phyloP scores from a whole-genome alignment of 2,329 filamentous ascomycete genomes.

The Furcasterigmium sp. region DNA sequence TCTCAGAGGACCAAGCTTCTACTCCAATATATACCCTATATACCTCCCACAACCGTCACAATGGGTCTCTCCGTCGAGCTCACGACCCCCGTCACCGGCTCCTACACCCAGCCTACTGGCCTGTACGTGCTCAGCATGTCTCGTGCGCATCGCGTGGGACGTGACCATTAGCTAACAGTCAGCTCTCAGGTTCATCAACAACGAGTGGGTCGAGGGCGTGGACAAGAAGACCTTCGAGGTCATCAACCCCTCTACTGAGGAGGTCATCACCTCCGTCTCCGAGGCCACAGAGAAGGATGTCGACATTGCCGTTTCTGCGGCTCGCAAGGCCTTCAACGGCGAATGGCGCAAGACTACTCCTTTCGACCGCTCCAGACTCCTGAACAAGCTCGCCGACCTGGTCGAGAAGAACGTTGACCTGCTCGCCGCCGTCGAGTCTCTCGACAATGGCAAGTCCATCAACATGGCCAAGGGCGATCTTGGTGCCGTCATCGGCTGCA shows the following conservation, averaged over 20 bases:
- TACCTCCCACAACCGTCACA: constrained; percentile 15
- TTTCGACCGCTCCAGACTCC: constrained; percentile 60
- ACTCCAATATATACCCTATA: constrained; percentile 14
- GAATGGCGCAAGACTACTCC: constrained; percentile 65
- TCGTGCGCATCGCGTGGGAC: neutral
- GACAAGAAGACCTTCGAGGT: constrained; percentile 91
- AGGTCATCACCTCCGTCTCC: constrained; percentile 75
- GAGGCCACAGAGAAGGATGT: constrained; percentile 87
- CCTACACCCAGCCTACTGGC: constrained; percentile 55
- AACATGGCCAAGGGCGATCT: constrained; percentile 73
- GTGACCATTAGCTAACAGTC: constrained; percentile 14
- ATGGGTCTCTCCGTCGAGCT: constrained; percentile 54
- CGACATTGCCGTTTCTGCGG: constrained; percentile 75
- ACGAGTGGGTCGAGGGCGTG: constrained; percentile 77
- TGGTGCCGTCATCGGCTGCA: constrained; percentile 57
- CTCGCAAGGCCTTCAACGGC: constrained; percentile 79
- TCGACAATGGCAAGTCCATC: constrained; percentile 85
- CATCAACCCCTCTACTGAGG: constrained; percentile 82
- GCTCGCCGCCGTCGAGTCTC: constrained; percentile 76
- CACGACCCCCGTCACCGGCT: constrained; percentile 61
- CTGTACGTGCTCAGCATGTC: constrained; percentile 40
- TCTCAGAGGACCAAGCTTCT: neutral
- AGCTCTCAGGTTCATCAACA: constrained; percentile 73
- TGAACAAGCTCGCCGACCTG: constrained; percentile 75
- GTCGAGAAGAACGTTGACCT: constrained; percentile 72